These are phyloP conservation scores for Eimeria maxima DNA, from an alignment of 169 alveolate species.

Conservation along the genomic window DNA sequence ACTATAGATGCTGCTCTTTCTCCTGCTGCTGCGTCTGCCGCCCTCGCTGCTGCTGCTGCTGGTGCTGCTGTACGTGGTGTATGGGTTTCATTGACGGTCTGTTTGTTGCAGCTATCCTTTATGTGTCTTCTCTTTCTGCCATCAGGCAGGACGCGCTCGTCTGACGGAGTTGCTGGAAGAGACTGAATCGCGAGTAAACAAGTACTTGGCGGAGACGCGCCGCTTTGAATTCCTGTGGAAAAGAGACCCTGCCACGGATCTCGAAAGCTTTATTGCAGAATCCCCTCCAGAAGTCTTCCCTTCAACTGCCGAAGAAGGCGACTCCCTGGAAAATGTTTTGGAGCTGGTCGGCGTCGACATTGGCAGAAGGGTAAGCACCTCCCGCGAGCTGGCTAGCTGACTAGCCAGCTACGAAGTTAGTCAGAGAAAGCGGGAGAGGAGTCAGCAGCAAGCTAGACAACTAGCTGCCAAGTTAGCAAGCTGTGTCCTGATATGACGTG, in stretches of 20 bases:
- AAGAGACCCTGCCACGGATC: conserved; percentile 91
- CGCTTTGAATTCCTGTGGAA: conserved; percentile 95
- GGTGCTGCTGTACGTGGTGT: background rate
- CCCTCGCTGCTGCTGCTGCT: background rate
- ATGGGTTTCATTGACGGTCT: no score
- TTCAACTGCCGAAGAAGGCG: conserved; percentile 84
- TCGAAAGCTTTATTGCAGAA: conserved; percentile 90
- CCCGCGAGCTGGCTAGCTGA: background rate
- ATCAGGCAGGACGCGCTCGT: conserved; percentile 89
- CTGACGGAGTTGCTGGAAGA: conserved; percentile 87
- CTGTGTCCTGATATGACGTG: no score
- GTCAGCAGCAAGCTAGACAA: background rate
- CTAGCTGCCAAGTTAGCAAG: no score
- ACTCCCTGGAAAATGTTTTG: conserved; percentile 87
- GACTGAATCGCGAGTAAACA: conserved; percentile 81
- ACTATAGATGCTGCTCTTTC: background rate
- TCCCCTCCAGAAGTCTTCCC: conserved; percentile 88
- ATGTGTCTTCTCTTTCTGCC: background rate
- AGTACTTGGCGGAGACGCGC: conserved; percentile 87
- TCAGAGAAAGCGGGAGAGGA: no score
- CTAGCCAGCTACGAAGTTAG: background rate
- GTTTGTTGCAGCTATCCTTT: background rate
- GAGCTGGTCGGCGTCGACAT: conserved; percentile 87
- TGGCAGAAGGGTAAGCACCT: conserved; percentile 73
- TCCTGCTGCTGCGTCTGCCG: background rate